phyloP scores from a whole-genome alignment of 306 rosid genomes.

The Lathyrus sativus region DNA sequence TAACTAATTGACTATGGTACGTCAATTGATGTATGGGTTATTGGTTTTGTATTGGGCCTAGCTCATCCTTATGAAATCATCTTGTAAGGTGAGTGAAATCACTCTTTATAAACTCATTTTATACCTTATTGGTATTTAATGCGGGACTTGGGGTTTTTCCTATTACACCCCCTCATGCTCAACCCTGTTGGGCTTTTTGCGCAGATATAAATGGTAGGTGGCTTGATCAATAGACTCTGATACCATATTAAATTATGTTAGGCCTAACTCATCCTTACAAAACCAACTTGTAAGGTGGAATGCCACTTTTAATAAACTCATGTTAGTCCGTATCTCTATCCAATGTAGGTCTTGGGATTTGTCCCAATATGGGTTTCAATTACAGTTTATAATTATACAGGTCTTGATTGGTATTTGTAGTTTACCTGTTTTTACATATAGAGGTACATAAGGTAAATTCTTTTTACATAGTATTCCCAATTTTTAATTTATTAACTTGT shows the following conservation, averaged over 20 bases:
- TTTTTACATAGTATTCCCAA: background rate
- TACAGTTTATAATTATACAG: constrained; percentile 8
- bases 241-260: background rate
- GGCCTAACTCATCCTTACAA: background rate
- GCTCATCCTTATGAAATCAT: background rate
- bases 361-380: constrained; percentile 25
- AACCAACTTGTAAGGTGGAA: background rate
- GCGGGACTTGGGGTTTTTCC: background rate
- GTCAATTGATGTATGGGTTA: constrained; percentile 15
- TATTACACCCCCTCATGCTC: background rate
- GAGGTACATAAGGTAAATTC: background rate
- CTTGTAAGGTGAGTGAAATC: background rate
- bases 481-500: constrained; percentile 31
- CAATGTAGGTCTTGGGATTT: background rate
- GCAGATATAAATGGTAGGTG: background rate
- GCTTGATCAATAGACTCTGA: background rate
- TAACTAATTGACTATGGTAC: constrained; percentile 14
- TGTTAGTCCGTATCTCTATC: background rate
- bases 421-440: constrained; percentile 6
- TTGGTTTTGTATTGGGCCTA: background rate
- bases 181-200: background rate
- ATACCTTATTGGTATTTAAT: background rate
- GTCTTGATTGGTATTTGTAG: constrained; percentile 19
- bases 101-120: background rate
- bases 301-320: background rate